These are phyloP conservation scores for Prunus campanulata DNA, from an alignment of 306 rosid species.

Conservation along the genomic window DNA sequence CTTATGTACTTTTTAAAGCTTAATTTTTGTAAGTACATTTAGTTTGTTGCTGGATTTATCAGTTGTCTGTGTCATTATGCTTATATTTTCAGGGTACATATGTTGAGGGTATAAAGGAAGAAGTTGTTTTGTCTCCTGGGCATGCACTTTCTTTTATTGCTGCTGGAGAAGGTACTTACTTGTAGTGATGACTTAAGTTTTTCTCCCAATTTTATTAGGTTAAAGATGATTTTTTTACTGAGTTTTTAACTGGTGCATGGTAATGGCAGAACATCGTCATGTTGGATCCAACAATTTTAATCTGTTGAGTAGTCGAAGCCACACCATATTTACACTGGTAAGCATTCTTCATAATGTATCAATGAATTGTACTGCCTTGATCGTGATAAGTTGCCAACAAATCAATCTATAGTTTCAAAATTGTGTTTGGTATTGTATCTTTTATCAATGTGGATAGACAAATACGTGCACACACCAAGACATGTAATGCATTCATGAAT, in stretches of 20 bases:
- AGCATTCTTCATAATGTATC: conserved; percentile 8
- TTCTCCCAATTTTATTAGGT: neutral
- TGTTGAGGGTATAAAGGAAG: conserved; percentile 99
- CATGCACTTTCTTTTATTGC: conserved; percentile 99
- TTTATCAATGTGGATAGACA: neutral
- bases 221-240: conserved; percentile 3
- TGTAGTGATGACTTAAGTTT: conserved; percentile 18
- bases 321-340: conserved; percentile 97
- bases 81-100: conserved; percentile 80
- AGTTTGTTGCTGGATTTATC: conserved; percentile 9
- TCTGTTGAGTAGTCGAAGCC: conserved; percentile 98
- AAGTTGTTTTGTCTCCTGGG: conserved; percentile 96
- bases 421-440: neutral
- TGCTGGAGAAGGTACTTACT: conserved; percentile 94
- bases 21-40: neutral
- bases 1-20: neutral
- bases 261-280: conserved; percentile 92
- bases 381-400: neutral
- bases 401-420: neutral
- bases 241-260: conserved; percentile 15
- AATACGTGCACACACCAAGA: neutral
- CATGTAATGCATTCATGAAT: neutral
- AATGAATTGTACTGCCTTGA: neutral
- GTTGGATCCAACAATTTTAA: conserved; percentile 99
- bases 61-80: conserved; percentile 3